These are phyloP conservation scores for Trametes cubensis DNA, from an alignment of 768 basidiomycete genomes.

Conservation along the genomic window DNA sequence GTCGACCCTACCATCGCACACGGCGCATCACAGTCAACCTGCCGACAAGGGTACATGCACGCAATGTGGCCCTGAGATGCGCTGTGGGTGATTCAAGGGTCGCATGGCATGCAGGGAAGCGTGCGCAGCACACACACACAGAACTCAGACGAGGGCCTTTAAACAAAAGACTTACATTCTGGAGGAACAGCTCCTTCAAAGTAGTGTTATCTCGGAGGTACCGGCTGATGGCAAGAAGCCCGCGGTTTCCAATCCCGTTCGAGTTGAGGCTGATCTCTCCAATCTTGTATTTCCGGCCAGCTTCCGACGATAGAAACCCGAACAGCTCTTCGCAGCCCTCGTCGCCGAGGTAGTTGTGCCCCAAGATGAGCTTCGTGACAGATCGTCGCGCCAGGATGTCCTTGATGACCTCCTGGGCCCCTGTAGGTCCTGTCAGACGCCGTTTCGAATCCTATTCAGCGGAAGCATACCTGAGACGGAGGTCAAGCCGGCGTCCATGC, in stretches of 20 bases:
- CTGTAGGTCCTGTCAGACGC: constrained; percentile 33
- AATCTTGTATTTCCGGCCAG: constrained; percentile 49
- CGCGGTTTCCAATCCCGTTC: constrained; percentile 56
- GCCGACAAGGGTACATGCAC: too few species aligned
- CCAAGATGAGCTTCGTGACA: constrained; percentile 57
- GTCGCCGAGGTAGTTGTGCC: constrained; percentile 59
- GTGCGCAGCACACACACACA: background rate
- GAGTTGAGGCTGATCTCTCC: constrained; percentile 60
- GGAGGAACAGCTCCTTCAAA: constrained; percentile 55
- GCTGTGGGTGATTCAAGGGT: too few species aligned
- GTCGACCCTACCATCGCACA: too few species aligned
- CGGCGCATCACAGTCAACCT: background rate
- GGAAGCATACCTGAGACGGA: constrained; percentile 23
- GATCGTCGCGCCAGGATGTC: constrained; percentile 47
- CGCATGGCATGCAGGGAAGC: too few species aligned
- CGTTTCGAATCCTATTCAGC: background rate
- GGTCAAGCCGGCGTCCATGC: constrained; percentile 26
- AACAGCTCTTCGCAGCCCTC: constrained; percentile 59
- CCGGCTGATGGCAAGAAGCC: constrained; percentile 53
- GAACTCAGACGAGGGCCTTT: background rate
- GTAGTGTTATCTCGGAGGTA: constrained; percentile 52
- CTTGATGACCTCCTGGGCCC: constrained; percentile 52
- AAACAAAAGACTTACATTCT: constrained; percentile 48
- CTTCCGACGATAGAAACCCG: constrained; percentile 52
- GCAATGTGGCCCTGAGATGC: too few species aligned